A percentile compares a stretch with the other conserved stretches of the same genome.
Conservation (phyloP, 257 asterid genomes). For the Ophiorrhiza pumila region DNA sequence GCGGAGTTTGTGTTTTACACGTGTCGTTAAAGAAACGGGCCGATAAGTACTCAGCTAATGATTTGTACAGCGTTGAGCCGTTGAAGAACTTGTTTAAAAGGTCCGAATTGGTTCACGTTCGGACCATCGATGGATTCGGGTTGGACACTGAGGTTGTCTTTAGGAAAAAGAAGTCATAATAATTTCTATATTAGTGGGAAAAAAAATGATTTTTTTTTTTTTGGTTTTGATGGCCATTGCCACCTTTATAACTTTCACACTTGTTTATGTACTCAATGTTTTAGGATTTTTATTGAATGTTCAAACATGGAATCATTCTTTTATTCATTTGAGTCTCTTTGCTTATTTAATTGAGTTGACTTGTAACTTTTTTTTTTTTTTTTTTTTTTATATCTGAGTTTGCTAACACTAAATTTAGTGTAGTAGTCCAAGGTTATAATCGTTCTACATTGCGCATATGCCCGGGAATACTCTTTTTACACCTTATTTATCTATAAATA, state of each 20-base stretch:
- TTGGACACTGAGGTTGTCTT: constrained; percentile 87
- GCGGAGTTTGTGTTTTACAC: constrained; percentile 83
- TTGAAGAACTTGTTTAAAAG: constrained; percentile 63
- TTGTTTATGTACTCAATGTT: not conserved
- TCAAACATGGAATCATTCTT: not conserved
- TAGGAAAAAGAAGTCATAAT: constrained; percentile 40
- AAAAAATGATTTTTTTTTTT: not conserved
- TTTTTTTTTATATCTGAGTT: too few relatives aligned
- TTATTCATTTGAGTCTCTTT: not conserved
- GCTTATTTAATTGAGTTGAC: too few relatives aligned
- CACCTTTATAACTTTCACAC: not conserved
- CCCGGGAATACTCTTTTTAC: too few relatives aligned
- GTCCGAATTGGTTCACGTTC: constrained; percentile 56
- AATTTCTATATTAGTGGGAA: too few relatives aligned
- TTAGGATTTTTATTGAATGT: not conserved
- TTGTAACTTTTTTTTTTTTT: too few relatives aligned
- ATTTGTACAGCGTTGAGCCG: constrained; percentile 70
- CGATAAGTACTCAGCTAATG: constrained; percentile 89
- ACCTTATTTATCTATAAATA: too few relatives aligned
- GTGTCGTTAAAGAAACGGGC: constrained; percentile 60
- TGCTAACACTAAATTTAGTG: too few relatives aligned
- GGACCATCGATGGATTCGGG: constrained; percentile 77
- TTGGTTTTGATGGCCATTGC: not conserved
- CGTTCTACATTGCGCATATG: too few relatives aligned
- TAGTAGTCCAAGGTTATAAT: too few relatives aligned